A percentile compares a stretch with the other conserved stretches of the same genome.
These are phyloP conservation scores for Metschnikowia amazonensis DNA, from an alignment of 805 yeast genomes.

Conservation along the genomic window DNA sequence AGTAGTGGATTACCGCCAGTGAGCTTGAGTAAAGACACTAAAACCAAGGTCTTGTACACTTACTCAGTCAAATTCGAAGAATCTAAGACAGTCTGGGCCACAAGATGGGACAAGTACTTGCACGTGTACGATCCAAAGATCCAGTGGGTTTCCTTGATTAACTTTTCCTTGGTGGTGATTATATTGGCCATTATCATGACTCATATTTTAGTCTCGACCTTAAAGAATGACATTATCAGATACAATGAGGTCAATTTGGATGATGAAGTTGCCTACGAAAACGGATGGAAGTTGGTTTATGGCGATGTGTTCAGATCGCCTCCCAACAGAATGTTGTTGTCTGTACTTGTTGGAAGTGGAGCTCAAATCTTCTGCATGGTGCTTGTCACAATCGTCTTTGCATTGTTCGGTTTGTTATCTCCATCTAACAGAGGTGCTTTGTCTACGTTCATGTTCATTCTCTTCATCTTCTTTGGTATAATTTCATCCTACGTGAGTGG, in stretches of 20 bases:
- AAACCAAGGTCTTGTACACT: constrained; percentile 66
- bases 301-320: constrained; percentile 96
- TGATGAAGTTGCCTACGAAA: constrained; percentile 83
- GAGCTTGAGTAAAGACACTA: constrained; percentile 45
- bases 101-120: constrained; percentile 96
- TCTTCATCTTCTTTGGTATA: constrained; percentile 76
- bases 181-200: constrained; percentile 73
- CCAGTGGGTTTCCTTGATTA: constrained; percentile 92
- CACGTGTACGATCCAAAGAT: constrained; percentile 89
- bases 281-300: constrained; percentile 95
- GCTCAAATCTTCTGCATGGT: constrained; percentile 77
- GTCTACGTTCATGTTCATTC: constrained; percentile 81
- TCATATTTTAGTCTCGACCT: constrained; percentile 72
- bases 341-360: constrained; percentile 87
- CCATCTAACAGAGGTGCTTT: constrained; percentile 95
- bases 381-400: constrained; percentile 68
- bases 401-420: constrained; percentile 82
- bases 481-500: constrained; percentile 88
- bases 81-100: constrained; percentile 86
- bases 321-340: constrained; percentile 58
- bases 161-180: constrained; percentile 77
- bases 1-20: constrained; percentile 38
- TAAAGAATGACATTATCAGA: constrained; percentile 78
- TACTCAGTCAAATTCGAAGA: constrained; percentile 74
- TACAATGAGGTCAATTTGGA: constrained; percentile 88